phyloP scores from a whole-genome alignment of 768 basidiomycete genomes.

The Pleurotus ostreatus region DNA sequence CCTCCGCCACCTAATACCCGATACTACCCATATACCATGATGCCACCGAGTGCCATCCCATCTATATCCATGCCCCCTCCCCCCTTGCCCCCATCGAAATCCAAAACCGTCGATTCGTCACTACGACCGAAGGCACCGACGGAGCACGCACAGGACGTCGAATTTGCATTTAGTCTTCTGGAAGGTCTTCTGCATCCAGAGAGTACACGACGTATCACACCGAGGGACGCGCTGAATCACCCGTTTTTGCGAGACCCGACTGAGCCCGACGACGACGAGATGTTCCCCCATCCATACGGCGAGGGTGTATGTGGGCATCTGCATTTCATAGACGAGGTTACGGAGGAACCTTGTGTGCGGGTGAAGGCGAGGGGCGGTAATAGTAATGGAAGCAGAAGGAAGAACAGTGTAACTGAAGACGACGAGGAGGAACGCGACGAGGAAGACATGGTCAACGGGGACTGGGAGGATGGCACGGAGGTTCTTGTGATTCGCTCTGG shows the following conservation, averaged over 20 bases:
- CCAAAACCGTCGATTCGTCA: conserved; percentile 13
- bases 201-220: conserved; percentile 72
- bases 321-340: conserved; percentile 57
- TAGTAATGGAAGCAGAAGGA: conserved; percentile 14
- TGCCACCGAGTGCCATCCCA: conserved; percentile 10
- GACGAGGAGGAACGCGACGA: conserved; percentile 23
- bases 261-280: conserved; percentile 56
- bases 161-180: conserved; percentile 70
- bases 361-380: conserved; percentile 31
- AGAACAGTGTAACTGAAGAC: conserved; percentile 12
- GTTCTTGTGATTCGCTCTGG: conserved; percentile 31
- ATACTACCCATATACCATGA: conserved; percentile 47
- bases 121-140: conserved; percentile 21
- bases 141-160: conserved; percentile 52
- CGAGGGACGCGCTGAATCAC: conserved; percentile 72
- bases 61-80: conserved; percentile 15
- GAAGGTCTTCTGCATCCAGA: conserved; percentile 73
- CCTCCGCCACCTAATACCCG: conserved; percentile 46
- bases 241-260: conserved; percentile 58
- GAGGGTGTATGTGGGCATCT: conserved; percentile 60
- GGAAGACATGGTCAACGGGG: conserved; percentile 11
- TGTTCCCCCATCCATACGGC: conserved; percentile 66
- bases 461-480: conserved; percentile 13
- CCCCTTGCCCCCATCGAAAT: conserved; percentile 11
- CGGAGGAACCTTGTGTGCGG: conserved; percentile 49